Evolutionary conservation across 768 basidiomycete genomes (phyloP), one percentile per base, ranked within the genome.

Genomic region (Boletus rubroflammeus): DNA sequence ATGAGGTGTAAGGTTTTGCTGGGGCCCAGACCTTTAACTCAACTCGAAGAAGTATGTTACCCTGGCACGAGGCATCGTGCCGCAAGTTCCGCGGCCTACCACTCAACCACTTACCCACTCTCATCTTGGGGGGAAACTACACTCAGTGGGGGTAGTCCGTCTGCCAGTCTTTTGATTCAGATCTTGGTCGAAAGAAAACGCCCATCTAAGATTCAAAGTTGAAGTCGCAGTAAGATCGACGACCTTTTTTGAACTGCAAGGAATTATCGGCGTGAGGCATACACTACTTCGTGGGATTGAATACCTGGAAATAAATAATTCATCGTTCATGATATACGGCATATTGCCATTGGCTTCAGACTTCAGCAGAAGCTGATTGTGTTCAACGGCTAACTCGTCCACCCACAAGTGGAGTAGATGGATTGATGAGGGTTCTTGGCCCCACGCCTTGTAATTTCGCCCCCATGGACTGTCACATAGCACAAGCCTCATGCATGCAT

Each of bases 21-120:
- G 13, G 13, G 6, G 29, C 28, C 28, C 10, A 28, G 36, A 29
- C 31, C 31, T n/a, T 38, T 31, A 36, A 11, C 43, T 60, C 21
- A 39, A 45, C 39, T 47, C 44, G 45, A 47, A 14, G 17, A 28
- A 25, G 61, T 50, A 60, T 62, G 61, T 55, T 46, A 39, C 11
- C 49, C 6, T 17, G 36, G n/a, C 62, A 61, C 36, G 55, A 61
- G 62, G 58, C 38, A 6, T 7, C 13, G 13, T 45, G 13, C 29
- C 44, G 35, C 47, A 14, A n/a, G 25, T 32, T 25, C 31, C 3
- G 15, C 15, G 23, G 23, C 15, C 19, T n/a, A 17, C 23, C 35
- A 23, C n/a, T n/a, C 17, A 21, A 35, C 28, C 11, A 15, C 8
- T 31, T 6, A 2, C 19, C 31, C 38, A 31, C 29, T 42, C 34